phyloP scores from a whole-genome alignment of 1,284 basidiomycete genomes.

The Leccinum griseonigrum region DNA sequence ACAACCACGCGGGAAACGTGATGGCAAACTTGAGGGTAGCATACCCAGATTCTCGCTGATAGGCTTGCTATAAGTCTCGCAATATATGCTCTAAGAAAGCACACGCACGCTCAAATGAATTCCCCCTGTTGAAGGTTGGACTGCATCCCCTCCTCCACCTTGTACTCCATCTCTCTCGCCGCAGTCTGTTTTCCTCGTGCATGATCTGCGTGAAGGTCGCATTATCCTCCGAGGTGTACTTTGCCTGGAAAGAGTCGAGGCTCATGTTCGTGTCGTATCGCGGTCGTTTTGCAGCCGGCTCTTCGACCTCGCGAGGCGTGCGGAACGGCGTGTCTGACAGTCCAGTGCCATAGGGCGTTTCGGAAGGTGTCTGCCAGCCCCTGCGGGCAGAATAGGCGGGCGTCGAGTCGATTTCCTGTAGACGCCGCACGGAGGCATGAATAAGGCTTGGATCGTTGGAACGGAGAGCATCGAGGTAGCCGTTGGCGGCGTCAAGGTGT shows the following conservation, averaged over 20 bases:
- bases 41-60: not conserved
- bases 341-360: slow-evolving; percentile 60
- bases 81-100: not conserved
- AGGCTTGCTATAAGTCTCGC: not conserved
- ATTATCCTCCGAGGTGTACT: slow-evolving; percentile 94
- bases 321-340: slow-evolving; percentile 67
- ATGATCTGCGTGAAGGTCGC: slow-evolving; percentile 90
- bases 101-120: not conserved
- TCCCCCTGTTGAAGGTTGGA: not conserved
- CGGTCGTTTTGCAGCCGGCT: slow-evolving; percentile 50
- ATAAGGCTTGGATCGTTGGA: slow-evolving; percentile 73
- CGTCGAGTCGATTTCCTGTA: slow-evolving; percentile 62
- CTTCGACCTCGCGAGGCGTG: slow-evolving; percentile 36
- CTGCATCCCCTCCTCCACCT: not conserved
- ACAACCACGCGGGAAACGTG: not conserved
- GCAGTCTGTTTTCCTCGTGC: slow-evolving; percentile 79
- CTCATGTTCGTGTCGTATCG: slow-evolving; percentile 61
- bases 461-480: slow-evolving; percentile 76
- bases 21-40: not conserved
- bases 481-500: slow-evolving; percentile 84
- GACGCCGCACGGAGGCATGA: slow-evolving; percentile 66
- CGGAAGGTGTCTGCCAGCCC: slow-evolving; percentile 51
- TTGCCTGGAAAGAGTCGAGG: slow-evolving; percentile 84
- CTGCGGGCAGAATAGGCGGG: slow-evolving; percentile 39
- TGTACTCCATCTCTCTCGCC: slow-evolving; percentile 63